A percentile compares a stretch with the other conserved stretches of the same genome.
Conservation (phyloP, 495 filamentous ascomycete genomes). For the Neurospora cerealis region DNA sequence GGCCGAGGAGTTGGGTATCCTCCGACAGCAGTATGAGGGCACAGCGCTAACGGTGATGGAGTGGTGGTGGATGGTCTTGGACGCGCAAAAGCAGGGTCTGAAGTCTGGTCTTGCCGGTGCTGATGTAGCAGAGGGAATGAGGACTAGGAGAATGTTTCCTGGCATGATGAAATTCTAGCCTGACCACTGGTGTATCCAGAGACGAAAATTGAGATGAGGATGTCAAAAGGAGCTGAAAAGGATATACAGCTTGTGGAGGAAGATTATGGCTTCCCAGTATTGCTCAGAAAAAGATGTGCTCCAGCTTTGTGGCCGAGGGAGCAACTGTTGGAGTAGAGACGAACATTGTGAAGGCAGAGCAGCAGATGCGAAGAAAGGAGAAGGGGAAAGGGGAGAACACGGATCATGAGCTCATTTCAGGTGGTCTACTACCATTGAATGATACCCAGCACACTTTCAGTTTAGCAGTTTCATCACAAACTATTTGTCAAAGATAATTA, state of each 20-base stretch:
- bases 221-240: not conserved
- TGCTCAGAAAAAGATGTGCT: not conserved
- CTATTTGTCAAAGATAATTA: not conserved
- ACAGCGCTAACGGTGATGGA: constrained; percentile 44
- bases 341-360: not conserved
- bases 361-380: not conserved
- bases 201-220: not conserved
- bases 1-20: constrained; percentile 42
- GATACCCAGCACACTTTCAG: not conserved
- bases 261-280: not conserved
- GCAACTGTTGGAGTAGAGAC: not conserved
- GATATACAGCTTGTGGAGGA: not conserved
- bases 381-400: not conserved
- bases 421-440: not conserved
- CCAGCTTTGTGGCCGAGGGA: not conserved
- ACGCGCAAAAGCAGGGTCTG: constrained; percentile 16
- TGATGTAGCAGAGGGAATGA: not conserved
- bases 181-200: not conserved
- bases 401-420: not conserved
- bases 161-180: not conserved
- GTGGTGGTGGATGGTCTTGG: constrained; percentile 60
- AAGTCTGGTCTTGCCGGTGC: not conserved
- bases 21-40: constrained; percentile 19
- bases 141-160: not conserved
- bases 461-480: not conserved